Conservation (phyloP, 768 basidiomycete genomes). For the Sutorius australiensis region DNA sequence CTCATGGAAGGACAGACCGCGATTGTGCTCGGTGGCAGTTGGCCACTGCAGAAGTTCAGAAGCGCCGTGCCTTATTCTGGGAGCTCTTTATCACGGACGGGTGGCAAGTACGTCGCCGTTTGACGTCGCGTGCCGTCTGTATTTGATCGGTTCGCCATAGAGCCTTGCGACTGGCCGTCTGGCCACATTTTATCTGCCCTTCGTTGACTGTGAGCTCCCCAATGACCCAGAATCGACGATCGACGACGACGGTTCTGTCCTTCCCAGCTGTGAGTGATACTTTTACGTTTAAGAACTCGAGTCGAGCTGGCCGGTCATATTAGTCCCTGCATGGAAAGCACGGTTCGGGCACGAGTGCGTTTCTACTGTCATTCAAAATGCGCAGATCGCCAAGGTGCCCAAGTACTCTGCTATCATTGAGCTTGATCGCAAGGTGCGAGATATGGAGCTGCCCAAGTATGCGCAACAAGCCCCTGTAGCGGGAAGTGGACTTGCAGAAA, state of each 20-base stretch:
- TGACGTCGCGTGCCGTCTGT: neutral
- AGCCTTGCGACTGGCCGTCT: constrained; percentile 68
- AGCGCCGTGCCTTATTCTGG: constrained; percentile 69
- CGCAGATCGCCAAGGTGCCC: constrained; percentile 59
- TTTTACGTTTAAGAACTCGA: neutral
- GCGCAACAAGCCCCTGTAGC: constrained; percentile 48
- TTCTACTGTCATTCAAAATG: constrained; percentile 65
- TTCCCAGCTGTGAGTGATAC: constrained; percentile 53
- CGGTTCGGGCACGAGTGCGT: constrained; percentile 64
- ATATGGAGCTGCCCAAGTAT: constrained; percentile 65
- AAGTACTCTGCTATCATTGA: constrained; percentile 61
- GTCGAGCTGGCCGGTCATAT: neutral
- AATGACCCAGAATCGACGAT: constrained; percentile 57
- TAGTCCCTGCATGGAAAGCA: constrained; percentile 70
- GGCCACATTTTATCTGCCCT: constrained; percentile 65
- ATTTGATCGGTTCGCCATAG: constrained; percentile 30
- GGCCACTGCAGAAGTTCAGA: constrained; percentile 59
- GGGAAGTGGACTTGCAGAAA: constrained; percentile 50
- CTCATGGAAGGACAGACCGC: constrained; percentile 49
- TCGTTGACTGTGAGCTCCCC: constrained; percentile 69
- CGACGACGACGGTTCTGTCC: constrained; percentile 52
- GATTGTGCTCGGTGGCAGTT: constrained; percentile 71
- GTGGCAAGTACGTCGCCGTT: constrained; percentile 54
- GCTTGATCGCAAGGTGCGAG: constrained; percentile 60
- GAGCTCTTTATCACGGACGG: constrained; percentile 71